Percentiles rank a stretch among this genome's conserved stretches.
Conservation (phyloP, 1,284 basidiomycete genomes). For the Bjerkandera adusta region DNA sequence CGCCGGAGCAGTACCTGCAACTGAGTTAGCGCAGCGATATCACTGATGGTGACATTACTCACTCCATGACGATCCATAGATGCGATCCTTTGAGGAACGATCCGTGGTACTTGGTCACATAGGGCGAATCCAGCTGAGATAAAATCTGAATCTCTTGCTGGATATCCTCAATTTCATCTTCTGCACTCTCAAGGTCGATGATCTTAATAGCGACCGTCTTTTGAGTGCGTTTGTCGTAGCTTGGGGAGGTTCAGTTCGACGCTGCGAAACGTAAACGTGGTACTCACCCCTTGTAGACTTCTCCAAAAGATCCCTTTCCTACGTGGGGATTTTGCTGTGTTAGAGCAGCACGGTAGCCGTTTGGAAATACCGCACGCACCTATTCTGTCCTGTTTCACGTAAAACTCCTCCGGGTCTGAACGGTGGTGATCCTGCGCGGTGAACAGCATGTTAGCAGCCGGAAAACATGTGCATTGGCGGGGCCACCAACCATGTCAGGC, state of each 20-base stretch:
- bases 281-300: constrained; percentile 92
- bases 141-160: constrained; percentile 99
- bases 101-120: constrained; percentile 97
- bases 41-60: constrained; percentile 27
- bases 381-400: constrained; percentile 95
- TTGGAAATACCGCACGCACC: constrained; percentile 50
- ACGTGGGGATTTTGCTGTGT: constrained; percentile 15
- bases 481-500: too few species aligned
- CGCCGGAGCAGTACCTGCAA: constrained; percentile 78
- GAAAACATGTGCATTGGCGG: background rate
- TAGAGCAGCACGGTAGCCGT: constrained; percentile 5
- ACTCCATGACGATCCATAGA: constrained; percentile 99
- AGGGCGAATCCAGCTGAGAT: constrained; percentile 94
- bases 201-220: constrained; percentile 98
- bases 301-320: constrained; percentile 97
- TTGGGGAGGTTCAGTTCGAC: constrained; percentile 33
- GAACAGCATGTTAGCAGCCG: background rate
- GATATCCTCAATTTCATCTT: constrained; percentile 99
- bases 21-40: constrained; percentile 12
- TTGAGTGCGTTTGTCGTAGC: constrained; percentile 90
- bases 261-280: too few species aligned
- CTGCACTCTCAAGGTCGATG: constrained; percentile 97
- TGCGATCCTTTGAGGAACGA: constrained; percentile 94
- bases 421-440: constrained; percentile 55
- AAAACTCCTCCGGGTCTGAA: constrained; percentile 92